Evolutionary conservation across 1,139 yeast genomes (phyloP), one percentile per base, ranked within the genome.

Genomic region (Suhomyces atakaporum): DNA sequence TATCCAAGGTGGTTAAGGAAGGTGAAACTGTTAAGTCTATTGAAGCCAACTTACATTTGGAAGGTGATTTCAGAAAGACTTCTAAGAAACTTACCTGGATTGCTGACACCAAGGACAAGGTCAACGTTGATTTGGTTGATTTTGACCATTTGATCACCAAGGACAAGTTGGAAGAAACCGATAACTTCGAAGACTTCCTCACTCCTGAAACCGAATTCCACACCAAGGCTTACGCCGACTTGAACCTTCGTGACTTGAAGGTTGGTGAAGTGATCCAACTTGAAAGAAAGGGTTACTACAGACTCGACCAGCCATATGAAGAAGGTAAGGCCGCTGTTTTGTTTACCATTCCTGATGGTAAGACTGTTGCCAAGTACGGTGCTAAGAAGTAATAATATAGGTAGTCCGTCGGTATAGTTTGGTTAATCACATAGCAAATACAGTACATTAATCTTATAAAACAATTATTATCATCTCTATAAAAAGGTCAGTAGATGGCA

Each of bases 31-130:
- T 84, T 38, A 73, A 72, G 38, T 70, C 81, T 3, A 69, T 90
- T 46, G 86, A 81, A 42, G 97, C 89, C 47, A 83, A 81, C 54
- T 75, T 92, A 54, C 86, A 92, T 64, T 77, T 92, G 62, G 97
- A 87, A 51, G 97, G 97, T 66, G 98, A 92, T 64, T 92, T 89
- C 85, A 86, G 89, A 69, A 90, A 89, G 73, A 92, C 98, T 38
- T 85, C 88, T 51, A 89, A 89, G 79, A 92, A 92, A 69, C 64
- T 92, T 47, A 90, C 97, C 35, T 92, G 98, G 98, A 77, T 92
- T 59, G 95, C 97, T 31, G 81, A 84, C 57, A 84, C 95, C 38
- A 75, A 73, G 31, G 85, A 84, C 54, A 75, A 71, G 47, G 80
- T 80, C 39, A 69, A 75, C 24, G 88, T 87, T 47, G 94, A 87